Base-by-base conservation (phyloP, 116 monocot species). In the Phalaenopsis hybrid region DNA sequence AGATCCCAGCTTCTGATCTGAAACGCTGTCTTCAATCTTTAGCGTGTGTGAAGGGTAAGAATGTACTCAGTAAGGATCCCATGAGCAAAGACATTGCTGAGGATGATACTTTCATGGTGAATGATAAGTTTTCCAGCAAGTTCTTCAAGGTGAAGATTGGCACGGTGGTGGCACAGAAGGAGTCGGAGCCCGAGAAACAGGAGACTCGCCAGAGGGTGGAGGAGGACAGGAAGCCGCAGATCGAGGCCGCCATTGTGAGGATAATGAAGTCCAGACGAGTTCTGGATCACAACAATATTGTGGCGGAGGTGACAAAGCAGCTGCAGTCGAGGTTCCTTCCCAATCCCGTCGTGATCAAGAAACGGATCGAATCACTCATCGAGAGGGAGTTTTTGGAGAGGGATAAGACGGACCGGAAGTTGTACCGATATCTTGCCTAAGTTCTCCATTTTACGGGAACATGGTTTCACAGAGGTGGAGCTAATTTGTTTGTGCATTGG, bases 131-230 rank as follows among this genome's bases (percentile, higher is more conserved):
- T 57, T 82, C 86, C 0, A 92, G 96, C 85, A 96, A 93, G 82
- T 91, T 92, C 76, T 89, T 90, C 81, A 96, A 96, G 89, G 96
- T 96, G 84, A 96, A 93, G 86, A 96, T 96, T 8, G 96, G 96
- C 8, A 93, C 93, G 1, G 96, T 96, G 12, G 93, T 86, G 58
- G 93, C 96, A 9, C 93, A 93, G 61, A 96, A 93, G 86, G 96
- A 96, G 49, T 86, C 93, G 0, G 96, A 96, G 69, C 96, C 96
- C 8, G 96, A 96, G 83, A 96, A 93, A 79, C 89, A 90, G 74
- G 96, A 96, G 88, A 96, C 96, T 7, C 82, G 96, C 8, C 96
- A 96, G 76, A 89, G 89, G 82, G 96, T 96, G 75, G 96, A 96
- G 82, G 96, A 96, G 75, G 96, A 96, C 78, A 83, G 96, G 73